Evolutionary conservation across 306 rosid genomes (phyloP).

Genomic region (Acacia melanoxylon): DNA sequence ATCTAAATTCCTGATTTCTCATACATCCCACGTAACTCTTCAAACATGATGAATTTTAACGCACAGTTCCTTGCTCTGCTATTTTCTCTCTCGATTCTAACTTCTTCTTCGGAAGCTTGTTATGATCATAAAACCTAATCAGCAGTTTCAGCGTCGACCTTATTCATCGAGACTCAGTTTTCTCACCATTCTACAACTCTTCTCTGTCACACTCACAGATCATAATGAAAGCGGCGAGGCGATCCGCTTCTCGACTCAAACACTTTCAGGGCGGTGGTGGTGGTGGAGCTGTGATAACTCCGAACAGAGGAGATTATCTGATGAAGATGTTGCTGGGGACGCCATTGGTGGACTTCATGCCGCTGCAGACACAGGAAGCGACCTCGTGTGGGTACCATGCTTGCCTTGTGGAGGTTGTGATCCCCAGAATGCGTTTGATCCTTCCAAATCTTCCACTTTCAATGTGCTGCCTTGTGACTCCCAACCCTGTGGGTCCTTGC

Average conservation of each 20-base stretch:
- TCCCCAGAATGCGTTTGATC: not conserved
- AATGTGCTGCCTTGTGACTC: not conserved
- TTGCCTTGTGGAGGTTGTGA: not conserved
- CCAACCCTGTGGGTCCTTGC: not conserved
- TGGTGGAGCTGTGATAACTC: not conserved
- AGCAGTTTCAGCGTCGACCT: constrained; percentile 13
- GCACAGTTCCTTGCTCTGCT: not conserved
- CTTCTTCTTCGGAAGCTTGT: not conserved
- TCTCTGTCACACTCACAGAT: not conserved
- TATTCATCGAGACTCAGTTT: constrained; percentile 24
- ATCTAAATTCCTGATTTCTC: not conserved
- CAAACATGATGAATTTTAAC: not conserved
- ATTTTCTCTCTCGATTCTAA: not conserved
- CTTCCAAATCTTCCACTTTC: constrained; percentile 7
- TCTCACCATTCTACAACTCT: constrained; percentile 26
- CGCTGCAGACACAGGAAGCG: constrained; percentile 23
- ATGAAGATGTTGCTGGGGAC: not conserved
- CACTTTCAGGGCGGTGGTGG: not conserved
- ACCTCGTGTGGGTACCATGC: constrained; percentile 18
- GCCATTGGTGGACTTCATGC: constrained; percentile 6
- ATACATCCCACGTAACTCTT: not conserved
- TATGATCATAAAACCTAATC: not conserved
- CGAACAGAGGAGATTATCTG: not conserved
- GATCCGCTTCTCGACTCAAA: not conserved
- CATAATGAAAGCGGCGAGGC: not conserved